Evolutionary conservation across 2,329 filamentous ascomycete genomes (phyloP).

Genomic region (Pyricularia sp.): DNA sequence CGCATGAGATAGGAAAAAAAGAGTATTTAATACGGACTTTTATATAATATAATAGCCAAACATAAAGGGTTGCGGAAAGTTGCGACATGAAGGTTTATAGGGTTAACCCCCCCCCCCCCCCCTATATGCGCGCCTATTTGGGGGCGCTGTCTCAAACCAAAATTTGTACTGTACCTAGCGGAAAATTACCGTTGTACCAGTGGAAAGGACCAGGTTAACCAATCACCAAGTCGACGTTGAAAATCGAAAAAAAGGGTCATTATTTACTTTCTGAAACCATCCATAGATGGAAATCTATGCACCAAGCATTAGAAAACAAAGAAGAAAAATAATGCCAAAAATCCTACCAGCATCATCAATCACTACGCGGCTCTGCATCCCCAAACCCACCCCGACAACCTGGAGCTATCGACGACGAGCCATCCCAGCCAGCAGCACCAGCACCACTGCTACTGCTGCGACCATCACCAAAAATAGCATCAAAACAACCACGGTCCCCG

Average conservation of each 20-base stretch:
- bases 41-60: no score
- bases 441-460: neutral
- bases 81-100: no score
- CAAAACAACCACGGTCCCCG: neutral
- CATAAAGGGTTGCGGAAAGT: no score
- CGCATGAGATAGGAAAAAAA: no score
- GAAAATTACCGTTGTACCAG: no score
- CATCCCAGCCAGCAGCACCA: neutral
- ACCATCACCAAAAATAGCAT: neutral
- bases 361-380: neutral
- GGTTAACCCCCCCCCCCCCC: no score
- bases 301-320: neutral
- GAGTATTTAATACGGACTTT: no score
- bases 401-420: neutral
- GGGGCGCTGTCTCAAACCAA: no score
- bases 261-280: neutral
- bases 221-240: neutral
- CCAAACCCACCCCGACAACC: neutral
- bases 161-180: no score
- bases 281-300: neutral
- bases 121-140: no score
- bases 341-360: neutral
- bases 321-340: neutral
- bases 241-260: neutral
- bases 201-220: neutral